Evolutionary conservation across 2,329 filamentous ascomycete species (phyloP).

Genomic region (Coniochaeta sp.): DNA sequence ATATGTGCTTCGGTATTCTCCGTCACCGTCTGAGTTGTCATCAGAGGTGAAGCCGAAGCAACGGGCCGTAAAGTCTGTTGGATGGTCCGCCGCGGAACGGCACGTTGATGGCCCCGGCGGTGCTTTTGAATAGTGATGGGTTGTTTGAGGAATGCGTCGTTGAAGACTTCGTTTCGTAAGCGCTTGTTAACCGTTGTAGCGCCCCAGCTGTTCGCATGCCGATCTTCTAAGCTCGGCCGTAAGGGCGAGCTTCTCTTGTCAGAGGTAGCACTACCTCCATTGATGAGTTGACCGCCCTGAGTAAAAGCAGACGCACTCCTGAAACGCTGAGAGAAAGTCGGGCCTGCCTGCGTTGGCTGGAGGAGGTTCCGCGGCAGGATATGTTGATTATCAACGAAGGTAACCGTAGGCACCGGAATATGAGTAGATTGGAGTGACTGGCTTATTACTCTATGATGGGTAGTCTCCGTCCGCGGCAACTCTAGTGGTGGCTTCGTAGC

Average conservation of each 20-base stretch:
- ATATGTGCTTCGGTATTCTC: background rate
- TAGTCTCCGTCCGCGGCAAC: constrained; percentile 11
- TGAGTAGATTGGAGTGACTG: constrained; percentile 65
- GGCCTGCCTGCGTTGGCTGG: constrained; percentile 39
- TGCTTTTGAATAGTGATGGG: constrained; percentile 75
- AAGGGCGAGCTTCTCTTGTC: constrained; percentile 4
- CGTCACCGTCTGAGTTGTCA: background rate
- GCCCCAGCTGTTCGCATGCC: constrained; percentile 68
- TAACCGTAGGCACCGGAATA: constrained; percentile 75
- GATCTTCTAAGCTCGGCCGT: constrained; percentile 42
- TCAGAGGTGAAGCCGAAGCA: background rate
- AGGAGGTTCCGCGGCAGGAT: constrained; percentile 84
- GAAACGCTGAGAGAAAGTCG: constrained; percentile 21
- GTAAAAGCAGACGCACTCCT: constrained; percentile 27
- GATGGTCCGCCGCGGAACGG: constrained; percentile 43
- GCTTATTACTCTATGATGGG: constrained; percentile 44
- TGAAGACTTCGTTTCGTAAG: constrained; percentile 83
- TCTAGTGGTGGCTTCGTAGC: background rate
- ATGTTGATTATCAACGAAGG: constrained; percentile 89
- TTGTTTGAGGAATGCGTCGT: constrained; percentile 82
- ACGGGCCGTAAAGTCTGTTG: constrained; percentile 35
- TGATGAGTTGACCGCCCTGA: constrained; percentile 9
- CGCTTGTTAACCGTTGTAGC: constrained; percentile 86
- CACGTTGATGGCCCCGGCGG: constrained; percentile 49
- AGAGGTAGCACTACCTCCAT: background rate